phyloP scores from a whole-genome alignment of 345 rosid species.

The Eucalyptus marginata region DNA sequence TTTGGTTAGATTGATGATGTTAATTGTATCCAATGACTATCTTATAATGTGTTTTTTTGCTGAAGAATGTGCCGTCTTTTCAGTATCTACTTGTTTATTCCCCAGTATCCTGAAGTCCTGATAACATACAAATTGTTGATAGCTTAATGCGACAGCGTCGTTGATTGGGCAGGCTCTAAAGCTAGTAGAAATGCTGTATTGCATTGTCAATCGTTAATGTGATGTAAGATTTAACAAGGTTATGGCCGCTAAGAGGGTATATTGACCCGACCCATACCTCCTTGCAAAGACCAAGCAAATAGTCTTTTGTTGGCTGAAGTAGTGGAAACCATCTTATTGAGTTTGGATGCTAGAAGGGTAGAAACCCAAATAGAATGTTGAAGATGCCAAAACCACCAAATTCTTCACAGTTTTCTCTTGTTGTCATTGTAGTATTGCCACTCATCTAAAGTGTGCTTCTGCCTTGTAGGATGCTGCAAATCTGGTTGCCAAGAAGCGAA shows the following conservation, averaged over 20 bases:
- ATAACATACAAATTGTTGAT: not conserved
- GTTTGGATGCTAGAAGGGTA: not conserved
- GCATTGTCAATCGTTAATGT: not conserved
- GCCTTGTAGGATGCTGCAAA: slow-evolving; percentile 66
- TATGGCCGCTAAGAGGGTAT: not conserved
- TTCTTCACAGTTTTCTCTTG: not conserved
- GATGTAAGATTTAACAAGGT: not conserved
- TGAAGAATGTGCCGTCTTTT: not conserved
- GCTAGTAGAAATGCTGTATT: not conserved
- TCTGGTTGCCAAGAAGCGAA: slow-evolving; percentile 43
- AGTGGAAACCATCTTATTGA: not conserved
- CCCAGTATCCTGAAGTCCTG: not conserved
- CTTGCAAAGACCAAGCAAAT: not conserved
- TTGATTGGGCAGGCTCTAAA: not conserved
- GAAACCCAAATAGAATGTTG: not conserved
- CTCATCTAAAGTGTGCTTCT: not conserved
- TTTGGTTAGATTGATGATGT: not conserved
- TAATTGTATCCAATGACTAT: not conserved
- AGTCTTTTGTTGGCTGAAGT: not conserved
- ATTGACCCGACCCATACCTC: not conserved
- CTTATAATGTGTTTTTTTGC: not conserved
- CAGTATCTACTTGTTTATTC: not conserved
- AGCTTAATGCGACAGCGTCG: not conserved
- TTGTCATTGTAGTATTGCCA: not conserved
- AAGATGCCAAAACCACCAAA: not conserved